Percentiles rank a stretch among this genome's conserved stretches.
Evolutionary conservation across 2,329 filamentous ascomycete species (phyloP).

Genomic region (Hypoxylon rubiginosum): DNA sequence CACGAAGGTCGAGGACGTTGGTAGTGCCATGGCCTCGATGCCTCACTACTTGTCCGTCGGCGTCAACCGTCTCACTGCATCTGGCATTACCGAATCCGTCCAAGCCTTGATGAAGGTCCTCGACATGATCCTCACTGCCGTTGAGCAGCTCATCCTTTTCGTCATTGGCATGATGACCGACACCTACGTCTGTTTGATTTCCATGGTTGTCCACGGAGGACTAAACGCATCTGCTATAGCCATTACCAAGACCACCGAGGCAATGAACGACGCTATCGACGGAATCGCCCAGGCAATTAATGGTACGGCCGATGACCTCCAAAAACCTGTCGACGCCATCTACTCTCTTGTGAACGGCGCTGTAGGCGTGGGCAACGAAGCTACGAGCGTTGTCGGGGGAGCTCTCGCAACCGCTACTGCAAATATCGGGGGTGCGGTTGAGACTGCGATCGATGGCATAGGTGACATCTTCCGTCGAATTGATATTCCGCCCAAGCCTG

Average conservation of each 20-base stretch:
- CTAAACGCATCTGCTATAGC: conserved; percentile 73
- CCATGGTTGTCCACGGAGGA: conserved; percentile 83
- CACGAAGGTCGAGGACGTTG: conserved; percentile 90
- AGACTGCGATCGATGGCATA: conserved; percentile 64
- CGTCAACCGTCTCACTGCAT: conserved; percentile 87
- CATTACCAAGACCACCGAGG: conserved; percentile 58
- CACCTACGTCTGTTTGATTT: conserved; percentile 91
- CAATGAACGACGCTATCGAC: conserved; percentile 65
- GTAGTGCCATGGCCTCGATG: conserved; percentile 97
- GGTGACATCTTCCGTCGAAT: conserved; percentile 56
- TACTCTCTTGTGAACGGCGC: conserved; percentile 56
- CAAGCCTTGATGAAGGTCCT: conserved; percentile 84
- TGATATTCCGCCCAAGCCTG: conserved; percentile 48
- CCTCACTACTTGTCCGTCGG: conserved; percentile 92
- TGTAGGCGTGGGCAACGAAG: conserved; percentile 27
- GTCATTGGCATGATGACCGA: conserved; percentile 91
- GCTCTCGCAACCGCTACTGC: conserved; percentile 59
- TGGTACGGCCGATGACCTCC: conserved; percentile 67
- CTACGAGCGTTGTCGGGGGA: conserved; percentile 35
- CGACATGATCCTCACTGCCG: conserved; percentile 81
- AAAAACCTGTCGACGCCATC: conserved; percentile 68
- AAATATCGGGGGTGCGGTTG: conserved; percentile 60
- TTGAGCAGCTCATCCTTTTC: conserved; percentile 91
- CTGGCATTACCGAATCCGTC: conserved; percentile 83
- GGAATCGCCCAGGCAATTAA: conserved; percentile 59